Evolutionary conservation across 106 monocot genomes (phyloP).

Genomic region (Apostasia ramifera): DNA sequence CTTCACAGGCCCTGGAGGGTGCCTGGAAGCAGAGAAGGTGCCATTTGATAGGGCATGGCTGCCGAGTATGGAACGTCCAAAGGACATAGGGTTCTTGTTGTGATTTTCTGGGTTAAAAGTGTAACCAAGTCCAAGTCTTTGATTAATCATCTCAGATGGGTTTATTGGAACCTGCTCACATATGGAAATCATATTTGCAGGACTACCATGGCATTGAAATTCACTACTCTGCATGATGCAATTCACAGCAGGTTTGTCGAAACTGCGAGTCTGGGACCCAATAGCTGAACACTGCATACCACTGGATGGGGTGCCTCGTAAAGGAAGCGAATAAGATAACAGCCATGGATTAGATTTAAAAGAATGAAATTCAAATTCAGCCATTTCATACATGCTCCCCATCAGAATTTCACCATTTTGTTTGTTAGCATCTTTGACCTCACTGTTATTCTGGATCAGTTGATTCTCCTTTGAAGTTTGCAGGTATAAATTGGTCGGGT

Average conservation of each 20-base stretch:
- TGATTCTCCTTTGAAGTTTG: slow-evolving; percentile 18
- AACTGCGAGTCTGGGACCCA: slow-evolving; percentile 16
- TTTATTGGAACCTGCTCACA: slow-evolving; percentile 10
- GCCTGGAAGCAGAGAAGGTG: slow-evolving; percentile 62
- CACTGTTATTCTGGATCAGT: not conserved
- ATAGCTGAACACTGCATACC: slow-evolving; percentile 13
- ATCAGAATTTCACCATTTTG: slow-evolving; percentile 7
- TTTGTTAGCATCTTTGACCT: slow-evolving; percentile 1
- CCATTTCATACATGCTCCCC: slow-evolving; percentile 4
- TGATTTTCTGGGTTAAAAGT: slow-evolving; percentile 31
- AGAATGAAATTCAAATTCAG: slow-evolving; percentile 9
- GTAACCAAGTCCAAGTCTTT: slow-evolving; percentile 18
- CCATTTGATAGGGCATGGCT: slow-evolving; percentile 53
- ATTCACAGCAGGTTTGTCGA: slow-evolving; percentile 5
- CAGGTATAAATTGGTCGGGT: slow-evolving; percentile 16
- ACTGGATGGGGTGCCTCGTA: slow-evolving; percentile 9
- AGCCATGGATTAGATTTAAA: not conserved
- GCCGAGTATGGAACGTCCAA: slow-evolving; percentile 21
- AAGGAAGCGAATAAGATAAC: slow-evolving; percentile 11
- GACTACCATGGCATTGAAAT: slow-evolving; percentile 8
- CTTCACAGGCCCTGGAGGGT: slow-evolving; percentile 41
- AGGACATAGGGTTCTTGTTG: slow-evolving; percentile 10
- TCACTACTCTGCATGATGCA: slow-evolving; percentile 3
- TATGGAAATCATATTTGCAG: not conserved
- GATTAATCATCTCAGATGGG: slow-evolving; percentile 15